Percentiles rank a stretch among this genome's conserved stretches.
Evolutionary conservation across 2,329 filamentous ascomycete genomes (phyloP).

Genomic region (Monosporascus sp.): DNA sequence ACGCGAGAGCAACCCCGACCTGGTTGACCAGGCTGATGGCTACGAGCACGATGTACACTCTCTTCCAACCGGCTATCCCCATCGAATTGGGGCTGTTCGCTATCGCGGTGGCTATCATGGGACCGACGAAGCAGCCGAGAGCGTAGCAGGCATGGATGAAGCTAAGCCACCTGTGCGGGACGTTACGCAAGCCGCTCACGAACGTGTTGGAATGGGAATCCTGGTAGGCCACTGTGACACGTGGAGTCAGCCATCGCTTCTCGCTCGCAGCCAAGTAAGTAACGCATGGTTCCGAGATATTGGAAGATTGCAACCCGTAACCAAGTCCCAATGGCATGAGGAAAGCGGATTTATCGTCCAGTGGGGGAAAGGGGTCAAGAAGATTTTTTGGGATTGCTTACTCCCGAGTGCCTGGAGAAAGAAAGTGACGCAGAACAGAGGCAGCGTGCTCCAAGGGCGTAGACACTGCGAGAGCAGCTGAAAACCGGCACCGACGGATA

Average conservation of each 20-base stretch:
- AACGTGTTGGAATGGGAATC: slow-evolving; percentile 60
- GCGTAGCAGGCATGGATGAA: slow-evolving; percentile 61
- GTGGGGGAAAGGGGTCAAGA: too few species aligned
- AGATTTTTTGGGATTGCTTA: background rate
- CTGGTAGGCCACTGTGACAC: slow-evolving; percentile 46
- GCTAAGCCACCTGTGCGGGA: slow-evolving; percentile 54
- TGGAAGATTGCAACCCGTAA: too few species aligned
- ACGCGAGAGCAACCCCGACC: slow-evolving; percentile 38
- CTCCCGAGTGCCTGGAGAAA: slow-evolving; percentile 51
- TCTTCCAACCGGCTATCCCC: slow-evolving; percentile 37
- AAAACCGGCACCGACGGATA: slow-evolving; percentile 48
- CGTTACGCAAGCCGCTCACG: slow-evolving; percentile 42
- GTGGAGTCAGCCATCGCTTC: too few species aligned
- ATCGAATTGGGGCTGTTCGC: slow-evolving; percentile 27
- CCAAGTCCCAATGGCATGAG: too few species aligned
- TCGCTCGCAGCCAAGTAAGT: too few species aligned
- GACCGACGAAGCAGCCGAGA: slow-evolving; percentile 50
- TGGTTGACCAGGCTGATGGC: slow-evolving; percentile 48
- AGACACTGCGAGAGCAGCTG: slow-evolving; percentile 51
- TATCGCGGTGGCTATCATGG: slow-evolving; percentile 49
- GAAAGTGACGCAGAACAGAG: slow-evolving; percentile 52
- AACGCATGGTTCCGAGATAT: too few species aligned
- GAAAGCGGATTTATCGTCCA: too few species aligned
- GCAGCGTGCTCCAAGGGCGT: slow-evolving; percentile 51
- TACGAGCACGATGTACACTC: slow-evolving; percentile 52